phyloP scores from a whole-genome alignment of 768 basidiomycete species.

The Stropharia rugosoannulata region DNA sequence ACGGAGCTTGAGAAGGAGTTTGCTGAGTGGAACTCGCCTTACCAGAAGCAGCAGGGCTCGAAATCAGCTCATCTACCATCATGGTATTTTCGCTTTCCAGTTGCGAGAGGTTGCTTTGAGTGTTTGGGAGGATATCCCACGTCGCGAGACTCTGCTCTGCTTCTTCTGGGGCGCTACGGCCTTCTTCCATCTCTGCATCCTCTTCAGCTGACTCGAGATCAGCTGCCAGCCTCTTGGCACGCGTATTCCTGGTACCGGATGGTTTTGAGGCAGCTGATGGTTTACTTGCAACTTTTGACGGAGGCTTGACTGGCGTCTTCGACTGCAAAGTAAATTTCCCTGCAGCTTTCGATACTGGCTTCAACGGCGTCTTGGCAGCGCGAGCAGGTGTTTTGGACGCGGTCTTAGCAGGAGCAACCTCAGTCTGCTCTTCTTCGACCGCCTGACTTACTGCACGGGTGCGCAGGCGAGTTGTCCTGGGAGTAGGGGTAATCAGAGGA shows the following conservation, averaged over 20 bases:
- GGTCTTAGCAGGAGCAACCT: background rate
- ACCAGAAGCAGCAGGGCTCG: conserved; percentile 17
- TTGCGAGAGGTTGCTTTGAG: conserved; percentile 11
- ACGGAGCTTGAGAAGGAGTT: conserved; percentile 21
- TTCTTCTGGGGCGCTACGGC: background rate
- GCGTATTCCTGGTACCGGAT: conserved; percentile 2
- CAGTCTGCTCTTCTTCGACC: background rate
- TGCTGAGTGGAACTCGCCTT: background rate
- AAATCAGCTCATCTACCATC: conserved; percentile 30
- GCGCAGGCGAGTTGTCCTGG: conserved; percentile 1
- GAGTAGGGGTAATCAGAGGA: conserved; percentile 2
- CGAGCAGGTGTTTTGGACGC: background rate
- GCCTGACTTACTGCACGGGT: background rate
- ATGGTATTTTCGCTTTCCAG: conserved; percentile 15
- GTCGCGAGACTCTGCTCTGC: conserved; percentile 5
- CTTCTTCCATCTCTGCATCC: background rate
- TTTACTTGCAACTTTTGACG: conserved; percentile 1
- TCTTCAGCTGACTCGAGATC: conserved; percentile 1
- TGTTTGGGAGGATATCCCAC: conserved; percentile 16
- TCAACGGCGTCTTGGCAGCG: background rate
- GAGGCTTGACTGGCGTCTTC: background rate
- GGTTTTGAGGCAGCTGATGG: conserved; percentile 8
- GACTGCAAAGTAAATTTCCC: background rate
- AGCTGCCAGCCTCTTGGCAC: conserved; percentile 1
- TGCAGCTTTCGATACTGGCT: background rate